Evolutionary conservation across 495 filamentous ascomycete genomes (phyloP).

Genomic region (Penicillium herquei): DNA sequence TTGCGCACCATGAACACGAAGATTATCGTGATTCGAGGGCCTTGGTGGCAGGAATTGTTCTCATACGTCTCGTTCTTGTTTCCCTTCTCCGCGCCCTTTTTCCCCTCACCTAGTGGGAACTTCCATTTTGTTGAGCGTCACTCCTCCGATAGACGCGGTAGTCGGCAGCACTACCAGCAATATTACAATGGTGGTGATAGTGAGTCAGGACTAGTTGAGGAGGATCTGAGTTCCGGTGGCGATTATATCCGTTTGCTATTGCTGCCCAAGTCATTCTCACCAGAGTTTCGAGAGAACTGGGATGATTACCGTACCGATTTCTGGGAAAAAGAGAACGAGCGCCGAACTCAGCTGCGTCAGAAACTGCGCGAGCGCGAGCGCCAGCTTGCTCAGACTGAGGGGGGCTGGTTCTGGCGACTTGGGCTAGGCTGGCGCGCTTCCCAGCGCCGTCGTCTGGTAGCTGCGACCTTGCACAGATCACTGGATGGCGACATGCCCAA

Average conservation of each 20-base stretch:
- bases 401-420: constrained; percentile 80
- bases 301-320: constrained; percentile 89
- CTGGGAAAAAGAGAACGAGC: constrained; percentile 95
- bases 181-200: constrained; percentile 49
- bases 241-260: constrained; percentile 89
- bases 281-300: constrained; percentile 96
- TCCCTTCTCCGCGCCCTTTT: constrained; percentile 68
- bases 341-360: constrained; percentile 68
- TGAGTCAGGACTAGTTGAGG: constrained; percentile 57
- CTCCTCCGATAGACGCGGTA: constrained; percentile 45
- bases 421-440: constrained; percentile 61
- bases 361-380: constrained; percentile 64
- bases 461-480: constrained; percentile 28
- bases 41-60: constrained; percentile 76
- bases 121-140: constrained; percentile 64
- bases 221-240: constrained; percentile 85
- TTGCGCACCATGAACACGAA: constrained; percentile 92
- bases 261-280: constrained; percentile 90
- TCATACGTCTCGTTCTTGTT: constrained; percentile 71
- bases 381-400: constrained; percentile 61
- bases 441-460: constrained; percentile 39
- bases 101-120: constrained; percentile 57
- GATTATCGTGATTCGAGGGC: constrained; percentile 79
- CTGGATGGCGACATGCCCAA: constrained; percentile 20
- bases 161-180: constrained; percentile 39